Base-by-base conservation (phyloP, 2,329 filamentous ascomycete species). In the Alternaria atra region DNA sequence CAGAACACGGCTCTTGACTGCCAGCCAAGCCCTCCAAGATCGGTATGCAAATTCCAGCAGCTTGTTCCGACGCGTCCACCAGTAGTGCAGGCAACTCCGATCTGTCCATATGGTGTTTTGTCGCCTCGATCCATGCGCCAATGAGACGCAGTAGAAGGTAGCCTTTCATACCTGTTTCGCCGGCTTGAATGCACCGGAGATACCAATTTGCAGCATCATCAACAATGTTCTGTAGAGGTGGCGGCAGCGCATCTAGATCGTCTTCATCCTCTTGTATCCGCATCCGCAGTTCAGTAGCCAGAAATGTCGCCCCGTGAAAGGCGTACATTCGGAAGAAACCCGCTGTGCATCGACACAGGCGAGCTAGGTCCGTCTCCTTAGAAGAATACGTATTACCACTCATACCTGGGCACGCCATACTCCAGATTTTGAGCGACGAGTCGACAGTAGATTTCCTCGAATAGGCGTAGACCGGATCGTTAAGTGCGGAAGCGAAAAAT, bases 91-190 rank as follows among this genome's bases (percentile, higher is more conserved):
- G 39, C 13, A 74, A 40, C 2, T 70, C 70, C 1, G 64, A 46
- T 20, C 60, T 62, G 3, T 37, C 20, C 8, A 70, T 17, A 3
- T 61, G 37, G 27, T 51, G 55, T 43, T 61, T 66, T 15, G 71
- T 63, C 1, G 61, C 72, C n/a, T 71, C 59, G 6, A 71, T 71
- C 40, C 72, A 69, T 15, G 67, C 66, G 7, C 35, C 32, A 15
- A 75, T 27, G 10, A 76, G 47, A 29, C 55, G 54, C 23, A 68
- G 47, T 3, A 75, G 63, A 17, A 75, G 48, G 46, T 74, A 71
- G 7, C 72, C 73, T 32, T 77, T 77, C 15, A 73, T 60, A 44
- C 72, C 71, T 1, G 71, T 74, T 48, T 77, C 73, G 12, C 74
- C 74, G 17, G 69, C 73, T 52, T 70, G 63, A 6, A 75, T 67